phyloP scores from a whole-genome alignment of 306 rosid genomes.

The Myrica gale region DNA sequence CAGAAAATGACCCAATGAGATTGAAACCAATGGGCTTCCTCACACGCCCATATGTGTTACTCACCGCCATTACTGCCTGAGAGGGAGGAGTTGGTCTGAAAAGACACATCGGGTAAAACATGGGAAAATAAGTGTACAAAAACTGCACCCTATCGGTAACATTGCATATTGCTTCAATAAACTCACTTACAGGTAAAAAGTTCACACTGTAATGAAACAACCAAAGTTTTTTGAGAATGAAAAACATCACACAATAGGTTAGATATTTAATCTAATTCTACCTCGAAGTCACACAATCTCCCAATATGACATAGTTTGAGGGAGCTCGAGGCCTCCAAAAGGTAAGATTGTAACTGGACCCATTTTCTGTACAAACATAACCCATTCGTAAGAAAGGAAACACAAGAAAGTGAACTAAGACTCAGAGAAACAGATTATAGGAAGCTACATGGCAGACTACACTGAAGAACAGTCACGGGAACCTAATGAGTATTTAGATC shows the following conservation, averaged over 20 bases:
- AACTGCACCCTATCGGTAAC: not conserved
- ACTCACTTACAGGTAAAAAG: not conserved
- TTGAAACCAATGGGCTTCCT: conserved; percentile 77
- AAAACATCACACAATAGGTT: not conserved
- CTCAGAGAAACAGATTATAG: conserved; percentile 18
- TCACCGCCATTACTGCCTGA: conserved; percentile 91
- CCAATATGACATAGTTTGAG: conserved; percentile 82
- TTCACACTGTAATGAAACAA: not conserved
- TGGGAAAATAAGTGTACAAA: not conserved
- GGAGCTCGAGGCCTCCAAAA: conserved; percentile 98
- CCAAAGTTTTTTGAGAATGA: not conserved
- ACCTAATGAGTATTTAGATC: conserved; percentile 13
- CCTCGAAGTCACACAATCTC: conserved; percentile 97
- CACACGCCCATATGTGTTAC: conserved; percentile 87
- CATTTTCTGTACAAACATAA: conserved; percentile 48
- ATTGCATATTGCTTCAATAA: not conserved
- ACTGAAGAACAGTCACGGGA: conserved; percentile 8
- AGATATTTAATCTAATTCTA: conserved; percentile 19
- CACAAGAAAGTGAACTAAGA: conserved; percentile 21
- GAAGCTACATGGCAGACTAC: conserved; percentile 9
- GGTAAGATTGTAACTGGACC: conserved; percentile 56
- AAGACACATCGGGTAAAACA: conserved; percentile 27
- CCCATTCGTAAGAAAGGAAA: conserved; percentile 8
- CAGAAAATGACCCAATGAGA: conserved; percentile 67
- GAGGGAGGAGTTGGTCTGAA: conserved; percentile 94